Base-by-base conservation (phyloP, 2,329 filamentous ascomycete genomes). In the Ascochyta clinopodiicola region DNA sequence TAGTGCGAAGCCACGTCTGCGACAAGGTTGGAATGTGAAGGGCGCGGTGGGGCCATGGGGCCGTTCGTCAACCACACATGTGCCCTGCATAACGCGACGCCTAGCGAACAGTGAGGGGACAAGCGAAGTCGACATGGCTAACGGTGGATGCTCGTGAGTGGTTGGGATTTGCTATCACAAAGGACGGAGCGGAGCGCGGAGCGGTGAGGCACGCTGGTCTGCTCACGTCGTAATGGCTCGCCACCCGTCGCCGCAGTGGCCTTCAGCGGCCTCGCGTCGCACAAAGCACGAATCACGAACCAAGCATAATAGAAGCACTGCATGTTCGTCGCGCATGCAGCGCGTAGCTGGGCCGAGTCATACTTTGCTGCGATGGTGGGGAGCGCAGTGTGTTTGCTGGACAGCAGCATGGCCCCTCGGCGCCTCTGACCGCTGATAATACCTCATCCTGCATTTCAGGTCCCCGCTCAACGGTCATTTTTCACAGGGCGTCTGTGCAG, bases 391-490 rank as follows among this genome's bases (percentile, higher is more conserved):
- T 15, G 15, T 7, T 13, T 32, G 46, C 47, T 37, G 15, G 31
- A 32, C 31, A 48, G 42, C 44, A 58, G 36, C 39, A 45, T 27
- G 53, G 31, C 22, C 29, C 29, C 49, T 42, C 49, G 36, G 31
- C 48, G 46, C 38, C 45, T 50, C 57, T 61, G 56, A 64, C 63
- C 59, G 60, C 59, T 52, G 24, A 53, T 59, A 61, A 56, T 58
- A 62, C 59, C 57, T 63, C 59, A 59, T 62, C 57, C 51, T 62
- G 63, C 63, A 64, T 55, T 13, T 31, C 29, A 31, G 29, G 29
- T 31, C 29, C 29, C 29, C 12, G 29, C 29, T 13, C 29, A 31
- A 31, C 12, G 29, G 29, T 31, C 29, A 31, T 31, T 31, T 31
- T 31, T 4, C 3, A 13, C 29, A 13, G 12, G 12, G 53, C 29